These are phyloP conservation scores for Piper longum DNA, from an alignment of 164 flowering plant genomes.

Conservation along the genomic window DNA sequence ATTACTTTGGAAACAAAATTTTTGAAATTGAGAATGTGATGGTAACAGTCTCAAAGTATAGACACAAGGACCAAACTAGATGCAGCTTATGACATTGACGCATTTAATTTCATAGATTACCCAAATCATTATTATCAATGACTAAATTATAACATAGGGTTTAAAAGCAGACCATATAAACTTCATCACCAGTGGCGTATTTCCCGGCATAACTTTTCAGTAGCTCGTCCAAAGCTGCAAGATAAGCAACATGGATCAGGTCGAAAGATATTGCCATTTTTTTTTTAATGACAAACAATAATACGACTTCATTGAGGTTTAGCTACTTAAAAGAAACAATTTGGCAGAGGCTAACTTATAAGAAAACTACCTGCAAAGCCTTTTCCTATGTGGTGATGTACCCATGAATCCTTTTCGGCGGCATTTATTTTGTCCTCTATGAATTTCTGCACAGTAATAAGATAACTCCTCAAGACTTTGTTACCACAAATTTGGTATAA, in stretches of 20 bases:
- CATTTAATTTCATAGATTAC: no score
- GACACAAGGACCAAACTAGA: no score
- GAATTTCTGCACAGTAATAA: slow-evolving; percentile 32
- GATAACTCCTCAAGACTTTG: not conserved
- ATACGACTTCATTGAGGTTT: not conserved
- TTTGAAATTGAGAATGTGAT: no score
- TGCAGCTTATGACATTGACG: no score
- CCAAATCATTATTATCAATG: no score
- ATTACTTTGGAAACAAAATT: no score
- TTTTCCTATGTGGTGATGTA: slow-evolving; percentile 33
- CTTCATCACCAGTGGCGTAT: slow-evolving; percentile 83
- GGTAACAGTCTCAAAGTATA: no score
- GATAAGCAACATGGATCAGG: slow-evolving; percentile 1
- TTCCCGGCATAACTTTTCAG: slow-evolving; percentile 43
- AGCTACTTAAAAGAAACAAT: not conserved
- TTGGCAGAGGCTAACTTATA: not conserved
- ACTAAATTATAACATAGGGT: not conserved
- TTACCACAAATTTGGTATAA: no score
- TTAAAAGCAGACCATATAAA: slow-evolving; percentile 39
- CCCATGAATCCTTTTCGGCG: slow-evolving; percentile 50
- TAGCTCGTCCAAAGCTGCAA: slow-evolving; percentile 80
- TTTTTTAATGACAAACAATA: not conserved
- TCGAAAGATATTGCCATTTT: not conserved
- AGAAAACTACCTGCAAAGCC: slow-evolving; percentile 53
- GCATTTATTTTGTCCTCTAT: slow-evolving; percentile 48